Percentiles rank a stretch among this genome's conserved stretches.
These are phyloP conservation scores for Naganishia kalamii DNA, from an alignment of 768 basidiomycete genomes.

Conservation along the genomic window DNA sequence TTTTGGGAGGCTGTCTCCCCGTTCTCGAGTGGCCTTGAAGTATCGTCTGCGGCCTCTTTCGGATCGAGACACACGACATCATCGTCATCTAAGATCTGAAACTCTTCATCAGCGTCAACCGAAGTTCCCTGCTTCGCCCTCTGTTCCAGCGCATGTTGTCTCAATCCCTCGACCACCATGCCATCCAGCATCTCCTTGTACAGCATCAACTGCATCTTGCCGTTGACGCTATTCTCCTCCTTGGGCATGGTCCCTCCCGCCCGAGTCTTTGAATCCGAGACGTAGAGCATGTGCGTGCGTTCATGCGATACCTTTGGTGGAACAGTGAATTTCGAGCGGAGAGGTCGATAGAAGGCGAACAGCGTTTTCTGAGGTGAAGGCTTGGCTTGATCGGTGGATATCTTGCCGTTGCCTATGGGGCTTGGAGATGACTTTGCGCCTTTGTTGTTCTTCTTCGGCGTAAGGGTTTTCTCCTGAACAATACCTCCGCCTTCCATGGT, in stretches of 20 bases:
- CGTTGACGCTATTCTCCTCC: constrained; percentile 42
- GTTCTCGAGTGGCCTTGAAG: background rate
- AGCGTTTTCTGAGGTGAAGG: constrained; percentile 14
- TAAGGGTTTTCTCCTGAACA: background rate
- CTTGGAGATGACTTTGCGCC: background rate
- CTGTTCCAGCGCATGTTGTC: background rate
- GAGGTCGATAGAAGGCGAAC: constrained; percentile 18
- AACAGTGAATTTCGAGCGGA: background rate
- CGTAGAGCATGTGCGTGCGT: constrained; percentile 36
- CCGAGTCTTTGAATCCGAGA: constrained; percentile 48
- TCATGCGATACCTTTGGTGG: background rate
- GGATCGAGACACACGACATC: background rate
- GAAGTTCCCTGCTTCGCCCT: background rate
- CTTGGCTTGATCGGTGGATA: background rate
- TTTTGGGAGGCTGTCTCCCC: background rate
- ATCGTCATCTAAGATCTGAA: background rate
- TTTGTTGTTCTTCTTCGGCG: background rate
- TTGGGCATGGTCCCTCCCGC: constrained; percentile 36
- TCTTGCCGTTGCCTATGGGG: background rate
- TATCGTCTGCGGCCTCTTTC: background rate
- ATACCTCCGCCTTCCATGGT: constrained; percentile 24
- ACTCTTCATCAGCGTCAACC: background rate
- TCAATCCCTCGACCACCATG: constrained; percentile 28
- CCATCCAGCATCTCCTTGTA: constrained; percentile 46
- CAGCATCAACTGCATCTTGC: constrained; percentile 46